These are phyloP conservation scores for Davidsoniella eucalypti DNA, from an alignment of 2,329 filamentous ascomycete species.

Conservation along the genomic window DNA sequence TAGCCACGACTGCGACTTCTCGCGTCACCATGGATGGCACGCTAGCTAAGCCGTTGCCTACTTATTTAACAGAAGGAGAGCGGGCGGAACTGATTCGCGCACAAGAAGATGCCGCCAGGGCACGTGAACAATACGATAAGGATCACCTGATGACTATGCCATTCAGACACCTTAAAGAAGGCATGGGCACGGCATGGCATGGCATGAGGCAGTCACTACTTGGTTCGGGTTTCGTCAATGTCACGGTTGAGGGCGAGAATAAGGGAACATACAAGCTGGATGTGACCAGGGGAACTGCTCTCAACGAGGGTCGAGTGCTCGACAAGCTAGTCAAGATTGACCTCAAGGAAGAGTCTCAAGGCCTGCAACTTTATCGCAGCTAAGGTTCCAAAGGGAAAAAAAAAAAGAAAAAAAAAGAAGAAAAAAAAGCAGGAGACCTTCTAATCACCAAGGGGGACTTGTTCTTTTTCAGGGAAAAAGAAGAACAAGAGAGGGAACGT, in stretches of 20 bases:
- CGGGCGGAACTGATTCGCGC: slow-evolving; percentile 19
- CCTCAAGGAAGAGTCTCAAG: slow-evolving; percentile 2
- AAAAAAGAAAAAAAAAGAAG: not conserved
- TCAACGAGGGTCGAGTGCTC: slow-evolving; percentile 41
- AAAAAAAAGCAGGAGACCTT: not conserved
- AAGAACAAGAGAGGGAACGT: too few species aligned
- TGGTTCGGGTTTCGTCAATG: slow-evolving; percentile 37
- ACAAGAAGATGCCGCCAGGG: slow-evolving; percentile 23
- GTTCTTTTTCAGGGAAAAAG: too few species aligned
- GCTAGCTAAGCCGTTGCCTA: slow-evolving; percentile 22
- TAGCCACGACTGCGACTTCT: slow-evolving; percentile 22
- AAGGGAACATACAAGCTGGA: slow-evolving; percentile 40
- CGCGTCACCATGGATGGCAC: slow-evolving; percentile 22
- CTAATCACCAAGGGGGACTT: too few species aligned
- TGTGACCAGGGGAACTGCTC: slow-evolving; percentile 37
- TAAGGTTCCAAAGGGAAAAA: not conserved
- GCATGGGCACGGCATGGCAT: slow-evolving; percentile 24
- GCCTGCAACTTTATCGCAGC: slow-evolving; percentile 10
- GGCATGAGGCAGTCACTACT: slow-evolving; percentile 35
- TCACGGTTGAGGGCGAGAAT: slow-evolving; percentile 21
- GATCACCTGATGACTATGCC: slow-evolving; percentile 40
- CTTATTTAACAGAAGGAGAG: slow-evolving; percentile 22
- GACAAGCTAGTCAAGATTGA: slow-evolving; percentile 31
- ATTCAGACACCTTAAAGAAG: slow-evolving; percentile 33
- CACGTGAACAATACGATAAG: slow-evolving; percentile 33